Base-by-base conservation (phyloP, 192 early-diverging fungal species). In the Gamsiella multidivaricata region DNA sequence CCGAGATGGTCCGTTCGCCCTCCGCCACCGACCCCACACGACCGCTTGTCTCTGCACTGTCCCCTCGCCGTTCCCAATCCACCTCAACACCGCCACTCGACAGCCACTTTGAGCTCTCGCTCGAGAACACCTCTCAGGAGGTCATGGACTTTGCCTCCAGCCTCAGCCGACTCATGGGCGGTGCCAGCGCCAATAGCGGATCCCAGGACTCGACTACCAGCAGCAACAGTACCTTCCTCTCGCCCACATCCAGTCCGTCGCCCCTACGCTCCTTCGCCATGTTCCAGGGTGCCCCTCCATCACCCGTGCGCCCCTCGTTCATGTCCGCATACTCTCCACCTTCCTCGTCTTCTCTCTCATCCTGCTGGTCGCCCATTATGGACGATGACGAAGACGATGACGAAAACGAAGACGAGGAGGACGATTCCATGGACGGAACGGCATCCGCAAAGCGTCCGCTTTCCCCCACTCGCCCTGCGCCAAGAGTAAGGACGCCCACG, bases 81-180 rank as follows among this genome's bases (percentile, higher is more conserved):
- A 5, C 25, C 9, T 32, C 25, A 15, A 18, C 58, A 26, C 11
- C 58, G 32, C 10, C 25, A 46, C 53, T 33, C 29, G 17, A 22
- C 34, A 34, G 34, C 31, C 41, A 42, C 26, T 66, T 66, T 29
- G 29, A 32, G 1, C 51, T 70, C 14, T 61, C 57, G 26, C 69
- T 70, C 20, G 50, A 54, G 26, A 70, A 61, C 33, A 61, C 69
- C 32, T 61, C 69, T 20, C 69, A 61, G 25, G 69, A 70, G 0
- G 52, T 70, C 52, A 37, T 70, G 31, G 59, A 70, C 52, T 70
- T 70, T 55, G 59, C 69, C 0, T 61, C 57, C 7, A 61, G 50
- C 28, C 42, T 70, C 15, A 61, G 42, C 3, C 69, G 69, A 8
- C 58, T 70, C 12, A 54, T 70, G 56, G 50, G 67, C 23, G 14